These are phyloP conservation scores for Beauveria rudraprayagi DNA, from an alignment of 2,329 filamentous ascomycete genomes.

Conservation along the genomic window DNA sequence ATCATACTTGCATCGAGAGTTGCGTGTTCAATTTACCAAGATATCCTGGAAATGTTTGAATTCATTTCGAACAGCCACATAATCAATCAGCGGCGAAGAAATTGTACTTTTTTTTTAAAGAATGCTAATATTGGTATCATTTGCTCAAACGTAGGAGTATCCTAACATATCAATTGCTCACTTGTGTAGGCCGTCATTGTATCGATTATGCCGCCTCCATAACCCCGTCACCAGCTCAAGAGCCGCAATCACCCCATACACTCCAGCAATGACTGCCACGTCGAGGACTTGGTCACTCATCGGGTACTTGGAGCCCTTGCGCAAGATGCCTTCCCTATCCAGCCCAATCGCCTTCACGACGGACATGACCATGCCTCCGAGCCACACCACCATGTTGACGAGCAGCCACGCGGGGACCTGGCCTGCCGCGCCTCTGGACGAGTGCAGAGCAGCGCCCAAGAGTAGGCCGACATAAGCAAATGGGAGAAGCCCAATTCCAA, in stretches of 20 bases:
- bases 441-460: background rate
- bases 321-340: background rate
- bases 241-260: background rate
- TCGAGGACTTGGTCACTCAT: slow-evolving; percentile 9
- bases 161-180: background rate
- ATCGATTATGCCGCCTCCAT: background rate
- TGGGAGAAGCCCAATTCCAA: slow-evolving; percentile 7
- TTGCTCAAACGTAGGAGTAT: background rate
- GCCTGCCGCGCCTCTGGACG: background rate
- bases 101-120: background rate
- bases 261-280: slow-evolving; percentile 7
- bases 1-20: background rate
- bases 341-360: slow-evolving; percentile 7
- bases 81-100: background rate
- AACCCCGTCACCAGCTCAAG: background rate
- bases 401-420: background rate
- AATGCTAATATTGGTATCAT: background rate
- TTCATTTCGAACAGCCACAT: no score
- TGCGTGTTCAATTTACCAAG: background rate
- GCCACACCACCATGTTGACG: slow-evolving; percentile 8
- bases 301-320: slow-evolving; percentile 8
- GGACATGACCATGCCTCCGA: slow-evolving; percentile 1
- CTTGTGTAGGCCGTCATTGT: background rate
- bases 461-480: slow-evolving; percentile 6
- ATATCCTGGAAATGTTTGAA: background rate